A percentile compares a stretch with the other conserved stretches of the same genome.
phyloP scores from a whole-genome alignment of 805 yeast genomes.

The Candida tallmaniae region DNA sequence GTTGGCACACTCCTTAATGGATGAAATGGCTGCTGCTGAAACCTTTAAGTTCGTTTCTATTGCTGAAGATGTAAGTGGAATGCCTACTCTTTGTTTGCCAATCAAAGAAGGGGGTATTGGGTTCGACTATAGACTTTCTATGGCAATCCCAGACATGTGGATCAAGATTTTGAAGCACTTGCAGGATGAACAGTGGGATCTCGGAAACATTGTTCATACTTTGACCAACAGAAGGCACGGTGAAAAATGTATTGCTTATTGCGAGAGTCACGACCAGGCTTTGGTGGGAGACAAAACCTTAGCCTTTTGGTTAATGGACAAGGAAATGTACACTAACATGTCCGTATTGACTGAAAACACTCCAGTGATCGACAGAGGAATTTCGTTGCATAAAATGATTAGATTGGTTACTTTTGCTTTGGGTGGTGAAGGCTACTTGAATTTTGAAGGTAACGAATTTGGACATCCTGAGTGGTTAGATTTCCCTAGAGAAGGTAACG shows the following conservation, averaged over 20 bases:
- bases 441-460: conserved; percentile 96
- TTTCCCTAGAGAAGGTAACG: conserved; percentile 88
- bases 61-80: conserved; percentile 97
- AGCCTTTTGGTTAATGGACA: conserved; percentile 98
- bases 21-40: conserved; percentile 41
- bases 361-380: conserved; percentile 80
- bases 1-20: conserved; percentile 81
- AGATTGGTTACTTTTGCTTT: conserved; percentile 79
- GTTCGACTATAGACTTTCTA: conserved; percentile 86
- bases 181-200: conserved; percentile 86
- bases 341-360: conserved; percentile 68
- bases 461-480: conserved; percentile 99
- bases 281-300: conserved; percentile 94
- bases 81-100: conserved; percentile 89
- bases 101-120: conserved; percentile 81
- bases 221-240: conserved; percentile 83
- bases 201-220: conserved; percentile 74
- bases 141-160: conserved; percentile 99
- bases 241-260: conserved; percentile 86
- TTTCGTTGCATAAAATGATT: conserved; percentile 87
- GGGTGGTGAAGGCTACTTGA: conserved; percentile 97
- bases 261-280: conserved; percentile 97
- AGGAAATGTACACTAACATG: conserved; percentile 97
- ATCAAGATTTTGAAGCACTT: conserved; percentile 84
- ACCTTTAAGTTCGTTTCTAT: conserved; percentile 58